Base-by-base conservation (phyloP, 768 basidiomycete genomes). In the Pulveroboletus sp. region DNA sequence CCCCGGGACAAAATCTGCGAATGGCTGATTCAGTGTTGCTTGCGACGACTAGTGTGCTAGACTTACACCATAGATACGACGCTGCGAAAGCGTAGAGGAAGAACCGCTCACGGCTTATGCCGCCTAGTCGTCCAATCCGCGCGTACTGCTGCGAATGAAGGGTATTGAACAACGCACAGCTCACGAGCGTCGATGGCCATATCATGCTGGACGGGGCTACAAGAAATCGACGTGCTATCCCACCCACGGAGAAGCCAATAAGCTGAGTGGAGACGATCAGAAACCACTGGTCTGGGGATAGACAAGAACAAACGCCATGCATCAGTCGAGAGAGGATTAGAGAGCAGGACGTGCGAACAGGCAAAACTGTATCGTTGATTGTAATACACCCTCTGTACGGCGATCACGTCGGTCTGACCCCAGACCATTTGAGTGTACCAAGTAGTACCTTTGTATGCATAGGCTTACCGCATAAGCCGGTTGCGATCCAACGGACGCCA, bases 221-320 rank as follows among this genome's bases (percentile, higher is more conserved):
- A 33, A 91, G 76, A 75, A 90, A 90, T 10, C 89, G 82, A 28
- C 85, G 80, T 6, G 78, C 76, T 33, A 87, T 69, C 12, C 88
- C 87, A 39, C 89, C 89, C 48, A 90, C 81, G 5, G 87, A 89
- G 72, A 91, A 91, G 11, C 90, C 88, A 47, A 90, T 88, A 47
- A 89, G 70, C 59, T 86, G 83, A 1, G 83, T 82, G 28, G 80
- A 83, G 70, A 89, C 80, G 24, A 90, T 84, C 18, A 89, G 69
- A 66, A 89, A 79, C 83, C 87, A 86, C 69, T 88, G 85, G 65
- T 89, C 86, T 78, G 54, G 50, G 36, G 10, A 21, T 7, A 57
- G 49, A 56, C 12, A 26, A 44, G 17, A 45, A 48, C 21, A 38
- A 31, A 26, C 26, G 50, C 32, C 51, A 1, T 4, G 6, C 10